phyloP scores from a whole-genome alignment of 2,329 filamentous ascomycete genomes.

The Botryotinia globosa region DNA sequence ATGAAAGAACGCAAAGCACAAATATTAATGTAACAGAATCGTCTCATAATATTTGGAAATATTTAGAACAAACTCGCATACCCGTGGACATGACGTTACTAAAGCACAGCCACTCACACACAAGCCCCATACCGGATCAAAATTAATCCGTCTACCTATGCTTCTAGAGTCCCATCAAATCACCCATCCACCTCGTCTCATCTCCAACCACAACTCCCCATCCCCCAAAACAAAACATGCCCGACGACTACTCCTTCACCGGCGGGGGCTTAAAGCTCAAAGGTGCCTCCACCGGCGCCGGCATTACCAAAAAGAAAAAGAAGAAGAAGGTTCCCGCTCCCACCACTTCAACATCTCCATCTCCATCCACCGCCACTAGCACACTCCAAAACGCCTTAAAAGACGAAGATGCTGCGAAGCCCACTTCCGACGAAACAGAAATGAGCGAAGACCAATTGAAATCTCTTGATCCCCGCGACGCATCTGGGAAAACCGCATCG shows the following conservation, averaged over 20 bases:
- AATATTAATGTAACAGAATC: not conserved
- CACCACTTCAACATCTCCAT: constrained; percentile 1
- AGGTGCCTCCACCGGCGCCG: constrained; percentile 61
- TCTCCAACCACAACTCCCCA: not conserved
- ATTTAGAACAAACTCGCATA: not conserved
- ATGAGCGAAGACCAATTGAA: constrained; percentile 29
- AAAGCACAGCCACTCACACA: not conserved
- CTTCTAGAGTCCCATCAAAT: not conserved
- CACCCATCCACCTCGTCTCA: not conserved
- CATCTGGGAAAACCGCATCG: constrained; percentile 71
- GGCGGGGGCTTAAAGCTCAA: constrained; percentile 82
- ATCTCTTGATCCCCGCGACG: constrained; percentile 38
- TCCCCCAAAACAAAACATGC: constrained; percentile 51
- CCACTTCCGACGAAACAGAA: not conserved
- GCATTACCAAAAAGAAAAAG: constrained; percentile 64
- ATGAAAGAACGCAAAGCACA: not conserved
- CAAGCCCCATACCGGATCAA: not conserved
- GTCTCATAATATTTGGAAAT: not conserved
- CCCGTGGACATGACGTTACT: not conserved
- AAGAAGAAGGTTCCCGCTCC: constrained; percentile 40
- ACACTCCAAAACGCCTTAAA: constrained; percentile 42
- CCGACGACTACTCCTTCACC: constrained; percentile 69
- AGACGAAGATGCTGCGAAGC: constrained; percentile 32
- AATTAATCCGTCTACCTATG: not conserved
- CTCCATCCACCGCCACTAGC: constrained; percentile 39